Evolutionary conservation across 1,284 basidiomycete genomes (phyloP).

Genomic region (Naganishia albida): DNA sequence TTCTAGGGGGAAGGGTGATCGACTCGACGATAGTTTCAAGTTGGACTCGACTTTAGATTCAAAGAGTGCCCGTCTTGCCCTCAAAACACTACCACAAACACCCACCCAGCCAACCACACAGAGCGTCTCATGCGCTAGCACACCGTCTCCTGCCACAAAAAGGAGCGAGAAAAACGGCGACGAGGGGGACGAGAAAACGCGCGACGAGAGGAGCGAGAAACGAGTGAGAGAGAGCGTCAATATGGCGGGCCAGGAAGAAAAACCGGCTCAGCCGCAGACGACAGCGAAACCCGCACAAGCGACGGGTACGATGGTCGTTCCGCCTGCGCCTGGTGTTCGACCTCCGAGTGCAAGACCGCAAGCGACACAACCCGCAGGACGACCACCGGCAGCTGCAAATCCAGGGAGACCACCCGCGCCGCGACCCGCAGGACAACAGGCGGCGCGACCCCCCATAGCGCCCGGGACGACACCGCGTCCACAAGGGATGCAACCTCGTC

Average conservation of each 20-base stretch:
- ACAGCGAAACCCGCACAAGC: constrained; percentile 3
- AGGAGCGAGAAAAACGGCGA: constrained; percentile 5
- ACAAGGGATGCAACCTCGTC: constrained; percentile 10
- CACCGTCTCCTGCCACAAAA: neutral
- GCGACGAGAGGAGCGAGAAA: neutral
- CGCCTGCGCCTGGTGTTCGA: constrained; percentile 6
- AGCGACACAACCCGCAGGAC: neutral
- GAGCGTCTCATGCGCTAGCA: neutral
- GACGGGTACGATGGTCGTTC: neutral
- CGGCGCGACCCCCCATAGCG: constrained; percentile 3
- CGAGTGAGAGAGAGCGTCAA: neutral
- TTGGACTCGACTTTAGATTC: neutral
- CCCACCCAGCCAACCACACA: neutral
- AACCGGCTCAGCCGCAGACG: constrained; percentile 5
- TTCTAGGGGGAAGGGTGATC: neutral
- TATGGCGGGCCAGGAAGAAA: constrained; percentile 25
- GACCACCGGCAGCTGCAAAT: constrained; percentile 8
- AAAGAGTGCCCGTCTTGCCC: neutral
- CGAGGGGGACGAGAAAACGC: neutral
- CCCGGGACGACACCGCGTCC: constrained; percentile 12
- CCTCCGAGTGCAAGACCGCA: constrained; percentile 24
- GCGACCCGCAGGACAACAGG: constrained; percentile 15
- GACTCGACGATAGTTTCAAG: neutral
- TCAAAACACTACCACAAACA: neutral
- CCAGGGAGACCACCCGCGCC: constrained; percentile 6